Base-by-base conservation (phyloP, 2,329 filamentous ascomycete genomes). In the Colletotrichum sp. region DNA sequence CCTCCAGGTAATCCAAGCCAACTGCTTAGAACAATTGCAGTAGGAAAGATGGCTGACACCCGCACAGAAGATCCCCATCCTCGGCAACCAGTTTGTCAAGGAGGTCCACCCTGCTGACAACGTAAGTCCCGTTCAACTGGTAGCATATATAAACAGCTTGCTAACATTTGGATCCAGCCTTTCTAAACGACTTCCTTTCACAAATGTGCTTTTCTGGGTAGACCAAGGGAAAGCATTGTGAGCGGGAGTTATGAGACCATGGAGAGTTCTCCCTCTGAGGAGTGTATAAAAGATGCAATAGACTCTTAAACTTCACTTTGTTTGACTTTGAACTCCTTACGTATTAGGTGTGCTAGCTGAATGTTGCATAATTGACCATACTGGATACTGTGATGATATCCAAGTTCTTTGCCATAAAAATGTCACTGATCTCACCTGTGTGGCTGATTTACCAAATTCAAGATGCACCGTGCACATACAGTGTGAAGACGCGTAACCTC, bases 31-130 rank as follows among this genome's bases (percentile, higher is more conserved):
- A n/a, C 16, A 13, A 67, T 38, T 38, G 36, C 69, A 78, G 84
- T 31, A 16, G 31, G 34, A 43, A 6, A 85, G 11, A 75, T 64
- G 16, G 31, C 38, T 54, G 21, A 73, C 24, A 3, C 29, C 29
- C 21, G 33, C 58, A 27, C 76, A 91, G 89, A 89, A 90, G 82
- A 76, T 92, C 24, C 91, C 91, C 76, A 75, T 90, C 77, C 76
- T 92, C 73, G 86, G 87, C 76, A 75, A 78, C 63, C 84, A 86
- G 83, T 92, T 87, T 81, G 78, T 86, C 78, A 87, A 88, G 81
- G 85, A 90, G 80, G 78, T 90, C 77, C 87, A 89, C 78, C 85
- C 90, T 73, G 89, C 90, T 74, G 91, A 93, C 84, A 92, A 91
- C 84, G 90, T 92, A 78, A 85, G 90, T 87, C 13, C 31, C 21